Base-by-base conservation (phyloP, 2,329 filamentous ascomycete genomes). In the Eutypella sp. region DNA sequence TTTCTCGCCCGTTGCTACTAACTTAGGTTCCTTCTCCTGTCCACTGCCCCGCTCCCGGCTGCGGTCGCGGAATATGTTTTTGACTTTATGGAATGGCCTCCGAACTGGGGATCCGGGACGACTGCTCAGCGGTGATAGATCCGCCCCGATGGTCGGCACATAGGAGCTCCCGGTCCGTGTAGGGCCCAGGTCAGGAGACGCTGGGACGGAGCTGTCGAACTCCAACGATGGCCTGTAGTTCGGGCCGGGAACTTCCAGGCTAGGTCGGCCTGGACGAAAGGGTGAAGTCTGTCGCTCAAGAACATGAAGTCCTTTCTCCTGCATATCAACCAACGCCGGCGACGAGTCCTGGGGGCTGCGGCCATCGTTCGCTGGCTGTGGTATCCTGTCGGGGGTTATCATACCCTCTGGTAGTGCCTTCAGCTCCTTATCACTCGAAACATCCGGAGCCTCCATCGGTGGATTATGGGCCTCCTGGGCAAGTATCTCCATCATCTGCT, bases 41-140 rank as follows among this genome's bases (percentile, higher is more conserved):
- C 70, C 68, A 24, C 57, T 54, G n/a, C 49, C 56, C 2, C 68
- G 66, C 25, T 76, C 76, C 34, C 69, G 69, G 46, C 71, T 75
- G 50, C 72, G 76, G 47, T 81, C 77, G 4, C 74, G 73, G 48
- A 81, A 76, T 15, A 78, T 78, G 47, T 69, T 70, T 57, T 75
- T 79, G 45, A 81, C 74, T 55, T 74, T 79, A 23, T 67, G 67
- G 47, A 82, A 67, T 1, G 79, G 76, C 44, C 80, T 85, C 42
- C 82, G 76, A 0, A 71, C 68, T 24, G 85, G 85, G 6, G 86
- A 89, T 2, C 72, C 70, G 2, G 78, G 73, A 20, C 85, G 77
- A 56, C 83, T 89, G 7, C 72, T 72, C 3, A 75, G 70, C 2
- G 82, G 78, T 3, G 85, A 87, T 8, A 85, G 62, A 46, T 86